These are phyloP conservation scores for Epichloe gansuensis DNA, from an alignment of 2,329 filamentous ascomycete genomes.

Conservation along the genomic window DNA sequence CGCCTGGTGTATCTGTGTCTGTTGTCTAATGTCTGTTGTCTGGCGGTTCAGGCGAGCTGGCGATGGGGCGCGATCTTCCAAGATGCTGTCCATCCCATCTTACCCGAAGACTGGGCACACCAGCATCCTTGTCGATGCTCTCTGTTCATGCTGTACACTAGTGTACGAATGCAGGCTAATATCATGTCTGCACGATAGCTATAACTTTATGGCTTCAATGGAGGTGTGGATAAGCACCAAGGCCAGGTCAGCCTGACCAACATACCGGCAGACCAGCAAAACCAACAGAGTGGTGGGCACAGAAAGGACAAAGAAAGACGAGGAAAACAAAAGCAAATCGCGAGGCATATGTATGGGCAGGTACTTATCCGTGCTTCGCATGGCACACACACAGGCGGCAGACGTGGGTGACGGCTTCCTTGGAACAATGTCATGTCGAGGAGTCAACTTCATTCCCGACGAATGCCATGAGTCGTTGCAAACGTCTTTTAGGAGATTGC, in stretches of 20 bases:
- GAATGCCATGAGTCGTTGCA: neutral
- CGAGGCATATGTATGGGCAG: too few species aligned
- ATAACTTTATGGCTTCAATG: neutral
- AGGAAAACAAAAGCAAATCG: neutral
- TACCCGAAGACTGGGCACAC: neutral
- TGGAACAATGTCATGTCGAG: neutral
- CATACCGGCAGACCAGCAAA: neutral
- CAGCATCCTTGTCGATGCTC: neutral
- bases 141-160: neutral
- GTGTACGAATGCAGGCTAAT: neutral
- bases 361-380: too few species aligned
- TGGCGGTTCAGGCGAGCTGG: neutral
- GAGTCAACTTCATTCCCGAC: neutral
- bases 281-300: neutral
- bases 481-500: neutral
- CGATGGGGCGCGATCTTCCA: neutral
- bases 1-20: too few species aligned
- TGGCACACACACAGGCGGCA: too few species aligned
- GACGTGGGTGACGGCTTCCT: neutral
- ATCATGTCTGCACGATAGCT: neutral
- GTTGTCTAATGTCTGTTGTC: neutral
- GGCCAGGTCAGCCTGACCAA: neutral
- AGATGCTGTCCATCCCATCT: neutral
- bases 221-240: conserved; percentile 1
- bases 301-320: neutral